Evolutionary conservation across 1,139 yeast genomes (phyloP).

Genomic region (Starmera stellimalicola): DNA sequence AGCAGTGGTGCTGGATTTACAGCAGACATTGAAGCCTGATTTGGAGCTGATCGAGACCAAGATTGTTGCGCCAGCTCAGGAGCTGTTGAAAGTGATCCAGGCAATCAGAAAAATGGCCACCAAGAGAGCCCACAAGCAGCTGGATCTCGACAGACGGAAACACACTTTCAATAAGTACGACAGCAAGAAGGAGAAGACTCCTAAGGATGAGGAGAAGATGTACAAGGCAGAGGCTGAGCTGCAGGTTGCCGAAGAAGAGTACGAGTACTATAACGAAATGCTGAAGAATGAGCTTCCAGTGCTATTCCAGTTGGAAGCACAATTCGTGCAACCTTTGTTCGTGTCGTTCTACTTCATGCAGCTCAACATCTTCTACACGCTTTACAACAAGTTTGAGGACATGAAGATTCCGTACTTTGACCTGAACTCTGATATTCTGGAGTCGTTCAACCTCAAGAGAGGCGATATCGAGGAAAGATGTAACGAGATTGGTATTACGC

Average conservation of each 20-base stretch:
- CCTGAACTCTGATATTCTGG: conserved; percentile 69
- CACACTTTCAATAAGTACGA: conserved; percentile 62
- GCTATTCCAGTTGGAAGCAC: conserved; percentile 79
- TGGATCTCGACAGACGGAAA: conserved; percentile 84
- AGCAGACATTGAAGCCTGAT: conserved; percentile 83
- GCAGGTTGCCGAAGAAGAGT: conserved; percentile 89
- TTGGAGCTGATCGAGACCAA: conserved; percentile 85
- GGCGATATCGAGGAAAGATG: conserved; percentile 87
- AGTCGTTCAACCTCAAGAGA: conserved; percentile 69
- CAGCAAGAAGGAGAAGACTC: conserved; percentile 70
- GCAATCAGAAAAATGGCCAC: conserved; percentile 86
- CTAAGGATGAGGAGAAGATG: conserved; percentile 85
- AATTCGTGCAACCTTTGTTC: conserved; percentile 86
- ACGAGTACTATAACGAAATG: conserved; percentile 91
- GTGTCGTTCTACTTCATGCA: conserved; percentile 96
- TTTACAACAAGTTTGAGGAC: conserved; percentile 86
- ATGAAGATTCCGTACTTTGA: conserved; percentile 96
- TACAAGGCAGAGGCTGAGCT: conserved; percentile 85
- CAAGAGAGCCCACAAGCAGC: conserved; percentile 90
- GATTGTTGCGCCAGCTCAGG: conserved; percentile 88
- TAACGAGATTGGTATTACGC: conserved; percentile 79
- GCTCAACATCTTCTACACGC: conserved; percentile 87
- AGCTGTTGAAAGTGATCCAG: conserved; percentile 70
- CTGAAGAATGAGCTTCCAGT: conserved; percentile 83
- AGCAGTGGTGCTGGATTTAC: conserved; percentile 77